Evolutionary conservation across 257 asterid genomes (phyloP).

Genomic region (Solanum sitiens): DNA sequence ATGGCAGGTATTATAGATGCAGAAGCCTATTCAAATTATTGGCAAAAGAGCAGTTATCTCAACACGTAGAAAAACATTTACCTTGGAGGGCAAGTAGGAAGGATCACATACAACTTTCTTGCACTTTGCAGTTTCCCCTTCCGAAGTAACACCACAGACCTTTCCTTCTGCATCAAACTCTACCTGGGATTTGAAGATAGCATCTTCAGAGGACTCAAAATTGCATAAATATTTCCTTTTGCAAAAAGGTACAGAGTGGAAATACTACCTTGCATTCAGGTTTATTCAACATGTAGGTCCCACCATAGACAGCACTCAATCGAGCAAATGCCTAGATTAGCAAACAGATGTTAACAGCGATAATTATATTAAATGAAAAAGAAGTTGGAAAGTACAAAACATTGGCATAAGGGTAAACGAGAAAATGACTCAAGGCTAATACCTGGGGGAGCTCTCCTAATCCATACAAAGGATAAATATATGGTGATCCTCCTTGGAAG

Average conservation of each 20-base stretch:
- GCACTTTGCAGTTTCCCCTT: conserved; percentile 95
- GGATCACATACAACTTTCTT: conserved; percentile 96
- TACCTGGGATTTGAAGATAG: conserved; percentile 34
- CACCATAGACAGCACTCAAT: conserved; percentile 96
- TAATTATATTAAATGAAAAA: background rate
- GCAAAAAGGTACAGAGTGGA: background rate
- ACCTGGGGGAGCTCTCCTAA: conserved; percentile 99
- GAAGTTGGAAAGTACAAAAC: background rate
- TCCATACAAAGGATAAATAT: conserved; percentile 91
- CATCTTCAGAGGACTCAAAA: background rate
- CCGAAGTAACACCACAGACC: conserved; percentile 87
- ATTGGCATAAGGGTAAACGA: background rate
- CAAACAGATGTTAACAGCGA: background rate
- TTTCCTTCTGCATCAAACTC: conserved; percentile 86
- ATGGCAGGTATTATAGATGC: background rate
- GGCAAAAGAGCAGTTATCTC: background rate
- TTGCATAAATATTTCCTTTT: background rate
- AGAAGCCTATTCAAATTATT: background rate
- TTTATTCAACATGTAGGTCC: conserved; percentile 93
- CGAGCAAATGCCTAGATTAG: conserved; percentile 84
- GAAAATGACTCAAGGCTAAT: background rate
- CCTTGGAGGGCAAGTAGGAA: conserved; percentile 84
- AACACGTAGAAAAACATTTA: conserved; percentile 7
- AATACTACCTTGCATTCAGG: conserved; percentile 81
- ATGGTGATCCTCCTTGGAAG: conserved; percentile 97